Percentiles rank a stretch among this genome's conserved stretches.
Evolutionary conservation across 2,329 filamentous ascomycete species (phyloP).

Genomic region (Pseudocercospora eumusae): DNA sequence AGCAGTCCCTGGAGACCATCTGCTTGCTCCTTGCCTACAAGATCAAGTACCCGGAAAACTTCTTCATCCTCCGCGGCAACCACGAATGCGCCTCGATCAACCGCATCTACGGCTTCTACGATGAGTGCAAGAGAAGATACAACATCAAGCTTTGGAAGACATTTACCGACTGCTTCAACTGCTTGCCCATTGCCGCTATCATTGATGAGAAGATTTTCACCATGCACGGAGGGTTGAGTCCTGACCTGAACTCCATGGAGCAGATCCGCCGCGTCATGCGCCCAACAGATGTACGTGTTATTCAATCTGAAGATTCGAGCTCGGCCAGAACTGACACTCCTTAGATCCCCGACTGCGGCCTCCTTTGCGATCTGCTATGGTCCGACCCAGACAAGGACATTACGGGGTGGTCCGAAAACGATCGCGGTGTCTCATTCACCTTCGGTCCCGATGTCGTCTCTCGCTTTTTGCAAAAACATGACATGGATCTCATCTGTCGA

Average conservation of each 20-base stretch:
- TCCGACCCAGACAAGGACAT: conserved; percentile 99
- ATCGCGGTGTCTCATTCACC: conserved; percentile 96
- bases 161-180: conserved; percentile 99
- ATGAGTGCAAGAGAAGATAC: conserved; percentile 98
- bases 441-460: conserved; percentile 97
- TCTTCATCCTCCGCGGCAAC: conserved; percentile 97
- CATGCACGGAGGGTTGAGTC: conserved; percentile 97
- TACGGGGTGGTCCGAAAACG: conserved; percentile 98
- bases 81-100: conserved; percentile 99
- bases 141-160: conserved; percentile 99
- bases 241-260: conserved; percentile 98
- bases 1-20: conserved; percentile 98
- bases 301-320: background rate
- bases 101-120: conserved; percentile 99
- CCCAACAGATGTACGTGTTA: conserved; percentile 87
- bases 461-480: conserved; percentile 96
- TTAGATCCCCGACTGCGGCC: conserved; percentile 94
- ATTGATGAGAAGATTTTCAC: conserved; percentile 99
- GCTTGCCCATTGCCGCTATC: conserved; percentile 94
- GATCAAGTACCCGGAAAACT: conserved; percentile 99
- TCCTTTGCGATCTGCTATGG: conserved; percentile 97
- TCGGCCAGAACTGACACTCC: conserved; percentile 27
- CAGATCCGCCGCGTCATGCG: conserved; percentile 99
- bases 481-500: conserved; percentile 99
- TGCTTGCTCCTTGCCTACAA: conserved; percentile 96